Conservation (phyloP, 768 basidiomycete species). For the Lentinula sp. region DNA sequence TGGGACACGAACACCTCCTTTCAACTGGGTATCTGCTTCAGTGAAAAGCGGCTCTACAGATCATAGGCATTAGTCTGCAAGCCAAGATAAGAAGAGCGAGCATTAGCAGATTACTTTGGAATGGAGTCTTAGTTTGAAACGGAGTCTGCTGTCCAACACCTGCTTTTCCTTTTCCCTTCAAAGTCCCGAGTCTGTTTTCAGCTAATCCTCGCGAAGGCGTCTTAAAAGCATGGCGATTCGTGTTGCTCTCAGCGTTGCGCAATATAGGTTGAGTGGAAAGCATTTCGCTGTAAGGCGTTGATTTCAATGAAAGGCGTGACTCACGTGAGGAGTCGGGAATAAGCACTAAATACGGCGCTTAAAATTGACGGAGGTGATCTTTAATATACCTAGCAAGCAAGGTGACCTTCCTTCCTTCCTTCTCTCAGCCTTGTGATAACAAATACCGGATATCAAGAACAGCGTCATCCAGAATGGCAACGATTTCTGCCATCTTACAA, state of each 20-base stretch:
- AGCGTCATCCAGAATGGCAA: too few species aligned
- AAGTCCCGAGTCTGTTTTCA: slow-evolving; percentile 46
- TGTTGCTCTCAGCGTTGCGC: slow-evolving; percentile 18
- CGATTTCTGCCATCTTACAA: too few species aligned
- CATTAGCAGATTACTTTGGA: neutral
- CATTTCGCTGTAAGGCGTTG: slow-evolving; percentile 18
- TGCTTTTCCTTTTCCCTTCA: slow-evolving; percentile 41
- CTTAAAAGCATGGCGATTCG: slow-evolving; percentile 30
- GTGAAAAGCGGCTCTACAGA: neutral
- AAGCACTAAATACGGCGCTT: too few species aligned
- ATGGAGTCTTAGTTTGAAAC: slow-evolving; percentile 20
- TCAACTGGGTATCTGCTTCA: neutral
- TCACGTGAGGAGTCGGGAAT: too few species aligned
- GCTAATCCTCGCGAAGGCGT: slow-evolving; percentile 50
- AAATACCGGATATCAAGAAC: too few species aligned
- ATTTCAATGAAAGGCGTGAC: neutral
- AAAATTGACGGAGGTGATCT: too few species aligned
- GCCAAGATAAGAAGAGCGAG: neutral
- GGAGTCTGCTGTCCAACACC: slow-evolving; percentile 23
- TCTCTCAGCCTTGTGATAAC: too few species aligned
- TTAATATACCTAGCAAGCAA: too few species aligned
- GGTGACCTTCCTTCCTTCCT: too few species aligned
- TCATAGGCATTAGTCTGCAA: neutral
- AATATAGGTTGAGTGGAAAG: slow-evolving; percentile 31
- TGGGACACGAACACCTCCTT: slow-evolving; percentile 8